phyloP scores from a whole-genome alignment of 2,329 filamentous ascomycete genomes.

The Chaetoscypha palmicola region DNA sequence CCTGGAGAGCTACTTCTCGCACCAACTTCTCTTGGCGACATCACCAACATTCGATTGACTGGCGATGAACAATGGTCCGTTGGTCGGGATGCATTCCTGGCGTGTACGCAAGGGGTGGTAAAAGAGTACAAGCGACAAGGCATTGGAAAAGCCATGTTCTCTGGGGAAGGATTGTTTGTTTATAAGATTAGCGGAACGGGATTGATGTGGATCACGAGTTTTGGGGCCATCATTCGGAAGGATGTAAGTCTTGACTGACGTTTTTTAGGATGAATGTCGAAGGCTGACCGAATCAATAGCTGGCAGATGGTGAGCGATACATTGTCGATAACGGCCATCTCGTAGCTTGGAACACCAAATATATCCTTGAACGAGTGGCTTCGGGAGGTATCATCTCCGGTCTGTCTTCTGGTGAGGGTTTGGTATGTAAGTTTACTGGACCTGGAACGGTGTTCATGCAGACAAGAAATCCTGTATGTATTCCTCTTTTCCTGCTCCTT shows the following conservation, averaged over 20 bases:
- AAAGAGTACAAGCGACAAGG: constrained; percentile 84
- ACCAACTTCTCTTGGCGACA: constrained; percentile 73
- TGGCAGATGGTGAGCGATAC: constrained; percentile 71
- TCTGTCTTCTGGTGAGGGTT: constrained; percentile 71
- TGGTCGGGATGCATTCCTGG: constrained; percentile 80
- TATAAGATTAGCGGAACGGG: constrained; percentile 79
- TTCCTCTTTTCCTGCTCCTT: background rate
- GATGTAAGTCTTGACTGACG: constrained; percentile 60
- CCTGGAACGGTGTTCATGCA: constrained; percentile 90
- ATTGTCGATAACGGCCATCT: constrained; percentile 90
- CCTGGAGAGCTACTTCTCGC: constrained; percentile 86
- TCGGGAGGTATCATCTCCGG: constrained; percentile 92
- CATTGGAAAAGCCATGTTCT: constrained; percentile 85
- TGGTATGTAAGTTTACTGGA: constrained; percentile 90
- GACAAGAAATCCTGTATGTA: constrained; percentile 71
- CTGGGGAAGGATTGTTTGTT: constrained; percentile 84
- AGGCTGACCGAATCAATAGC: constrained; percentile 24
- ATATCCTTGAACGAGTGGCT: constrained; percentile 80
- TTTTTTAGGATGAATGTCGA: background rate
- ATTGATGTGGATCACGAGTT: constrained; percentile 82
- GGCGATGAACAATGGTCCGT: constrained; percentile 76
- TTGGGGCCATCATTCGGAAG: constrained; percentile 91
- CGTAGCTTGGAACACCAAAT: constrained; percentile 95
- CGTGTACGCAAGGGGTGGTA: constrained; percentile 76
- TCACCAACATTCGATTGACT: constrained; percentile 68